These are phyloP conservation scores for Capsicum baccatum DNA, from an alignment of 257 asterid species.

Conservation along the genomic window DNA sequence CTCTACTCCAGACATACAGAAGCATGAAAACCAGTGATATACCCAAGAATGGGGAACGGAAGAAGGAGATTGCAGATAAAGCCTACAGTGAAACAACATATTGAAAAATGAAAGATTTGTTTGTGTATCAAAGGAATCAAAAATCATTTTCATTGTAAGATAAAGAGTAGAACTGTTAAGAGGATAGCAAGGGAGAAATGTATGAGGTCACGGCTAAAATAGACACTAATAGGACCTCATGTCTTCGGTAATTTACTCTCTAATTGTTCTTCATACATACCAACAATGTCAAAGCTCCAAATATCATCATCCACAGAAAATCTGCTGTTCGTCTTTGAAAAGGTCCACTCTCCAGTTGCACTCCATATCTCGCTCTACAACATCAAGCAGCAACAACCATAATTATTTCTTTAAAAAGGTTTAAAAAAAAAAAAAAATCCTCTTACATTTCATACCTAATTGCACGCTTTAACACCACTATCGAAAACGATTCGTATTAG, in stretches of 20 bases:
- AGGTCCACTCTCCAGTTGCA: conserved; percentile 90
- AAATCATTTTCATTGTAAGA: background rate
- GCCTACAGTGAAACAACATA: conserved; percentile 48
- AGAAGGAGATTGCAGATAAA: conserved; percentile 70
- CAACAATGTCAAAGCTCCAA: conserved; percentile 84
- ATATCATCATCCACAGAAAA: conserved; percentile 97
- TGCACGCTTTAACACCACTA: background rate
- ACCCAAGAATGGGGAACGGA: conserved; percentile 74
- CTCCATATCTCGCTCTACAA: conserved; percentile 94
- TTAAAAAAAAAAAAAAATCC: background rate
- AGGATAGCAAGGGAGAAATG: conserved; percentile 18
- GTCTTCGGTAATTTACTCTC: conserved; percentile 20
- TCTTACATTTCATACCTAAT: conserved; percentile 28
- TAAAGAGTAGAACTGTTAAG: background rate
- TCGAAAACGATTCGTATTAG: background rate
- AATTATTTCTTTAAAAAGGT: conserved; percentile 5
- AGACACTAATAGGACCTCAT: conserved; percentile 24
- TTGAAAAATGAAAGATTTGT: conserved; percentile 10
- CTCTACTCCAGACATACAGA: conserved; percentile 95
- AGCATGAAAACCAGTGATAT: conserved; percentile 96
- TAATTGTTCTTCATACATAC: conserved; percentile 44
- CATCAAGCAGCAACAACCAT: conserved; percentile 34
- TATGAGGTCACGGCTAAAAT: background rate
- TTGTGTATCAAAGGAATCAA: conserved; percentile 5
- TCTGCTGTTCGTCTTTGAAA: conserved; percentile 93